Percentiles rank a stretch among this genome's conserved stretches.
phyloP scores from a whole-genome alignment of 176 grass and related monocot species.

The Carex myosuroides region DNA sequence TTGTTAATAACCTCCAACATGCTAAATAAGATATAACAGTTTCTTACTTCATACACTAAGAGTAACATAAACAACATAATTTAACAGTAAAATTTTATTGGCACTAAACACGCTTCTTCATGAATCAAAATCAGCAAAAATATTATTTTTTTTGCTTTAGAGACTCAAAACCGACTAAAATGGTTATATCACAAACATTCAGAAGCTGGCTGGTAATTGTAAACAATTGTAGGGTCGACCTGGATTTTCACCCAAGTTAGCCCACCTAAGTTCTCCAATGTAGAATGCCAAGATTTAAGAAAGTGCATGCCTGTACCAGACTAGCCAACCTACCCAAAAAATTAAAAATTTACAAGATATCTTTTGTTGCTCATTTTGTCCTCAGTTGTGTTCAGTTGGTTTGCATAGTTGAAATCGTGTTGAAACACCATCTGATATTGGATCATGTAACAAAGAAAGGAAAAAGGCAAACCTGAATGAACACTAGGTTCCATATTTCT shows the following conservation, averaged over 20 bases:
- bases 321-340: background rate
- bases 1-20: background rate
- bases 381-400: background rate
- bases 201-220: background rate
- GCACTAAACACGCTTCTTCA: background rate
- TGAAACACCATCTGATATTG: background rate
- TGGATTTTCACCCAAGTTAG: background rate
- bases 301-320: background rate
- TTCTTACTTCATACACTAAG: background rate
- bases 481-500: slow-evolving; percentile 97
- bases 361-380: background rate
- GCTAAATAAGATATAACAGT: background rate
- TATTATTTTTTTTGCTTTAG: background rate
- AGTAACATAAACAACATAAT: background rate
- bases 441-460: background rate
- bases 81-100: background rate
- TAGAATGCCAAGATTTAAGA: background rate
- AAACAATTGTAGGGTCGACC: background rate
- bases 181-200: background rate
- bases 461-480: slow-evolving; percentile 72
- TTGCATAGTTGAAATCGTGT: background rate
- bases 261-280: background rate
- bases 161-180: background rate
- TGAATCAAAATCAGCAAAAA: background rate
- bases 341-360: background rate